phyloP scores from a whole-genome alignment of 352 stramenopile genomes.

The Peronospora farinosa region DNA sequence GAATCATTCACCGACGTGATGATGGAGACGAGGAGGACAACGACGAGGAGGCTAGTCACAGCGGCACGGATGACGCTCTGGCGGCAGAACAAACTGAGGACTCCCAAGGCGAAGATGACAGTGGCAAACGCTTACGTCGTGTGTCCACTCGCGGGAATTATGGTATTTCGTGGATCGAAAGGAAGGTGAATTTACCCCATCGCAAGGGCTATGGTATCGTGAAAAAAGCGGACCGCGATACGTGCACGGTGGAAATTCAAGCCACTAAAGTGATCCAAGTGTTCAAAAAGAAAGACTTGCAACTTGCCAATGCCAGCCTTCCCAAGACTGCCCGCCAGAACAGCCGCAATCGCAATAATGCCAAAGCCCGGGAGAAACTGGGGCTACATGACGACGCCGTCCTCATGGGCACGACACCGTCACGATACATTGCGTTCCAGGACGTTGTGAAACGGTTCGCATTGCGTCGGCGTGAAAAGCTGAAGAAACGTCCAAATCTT shows the following conservation, averaged over 20 bases:
- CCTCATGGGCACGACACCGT: slow-evolving; percentile 76
- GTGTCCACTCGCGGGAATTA: slow-evolving; percentile 77
- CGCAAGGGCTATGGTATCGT: slow-evolving; percentile 73
- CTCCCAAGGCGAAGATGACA: slow-evolving; percentile 73
- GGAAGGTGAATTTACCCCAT: slow-evolving; percentile 74
- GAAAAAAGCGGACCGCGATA: slow-evolving; percentile 79
- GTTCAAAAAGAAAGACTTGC: slow-evolving; percentile 86
- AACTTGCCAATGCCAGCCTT: slow-evolving; percentile 58
- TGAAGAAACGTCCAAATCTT: slow-evolving; percentile 83
- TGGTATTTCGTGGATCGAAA: slow-evolving; percentile 82
- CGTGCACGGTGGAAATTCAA: slow-evolving; percentile 76
- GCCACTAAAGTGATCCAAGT: slow-evolving; percentile 66
- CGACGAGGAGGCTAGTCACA: slow-evolving; percentile 44
- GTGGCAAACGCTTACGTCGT: slow-evolving; percentile 52
- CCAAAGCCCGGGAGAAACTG: slow-evolving; percentile 68
- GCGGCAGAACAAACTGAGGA: slow-evolving; percentile 61
- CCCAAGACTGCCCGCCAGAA: slow-evolving; percentile 47
- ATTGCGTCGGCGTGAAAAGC: slow-evolving; percentile 70
- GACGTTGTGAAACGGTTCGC: slow-evolving; percentile 82
- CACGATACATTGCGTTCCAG: slow-evolving; percentile 77
- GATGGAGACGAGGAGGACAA: slow-evolving; percentile 54
- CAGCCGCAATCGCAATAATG: slow-evolving; percentile 59
- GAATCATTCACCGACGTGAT: slow-evolving; percentile 22
- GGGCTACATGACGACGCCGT: slow-evolving; percentile 62
- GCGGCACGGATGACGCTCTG: slow-evolving; percentile 43